Evolutionary conservation across 495 filamentous ascomycete species (phyloP), one percentile per base, ranked within the genome.

Genomic region (Hamigera avellanea): DNA sequence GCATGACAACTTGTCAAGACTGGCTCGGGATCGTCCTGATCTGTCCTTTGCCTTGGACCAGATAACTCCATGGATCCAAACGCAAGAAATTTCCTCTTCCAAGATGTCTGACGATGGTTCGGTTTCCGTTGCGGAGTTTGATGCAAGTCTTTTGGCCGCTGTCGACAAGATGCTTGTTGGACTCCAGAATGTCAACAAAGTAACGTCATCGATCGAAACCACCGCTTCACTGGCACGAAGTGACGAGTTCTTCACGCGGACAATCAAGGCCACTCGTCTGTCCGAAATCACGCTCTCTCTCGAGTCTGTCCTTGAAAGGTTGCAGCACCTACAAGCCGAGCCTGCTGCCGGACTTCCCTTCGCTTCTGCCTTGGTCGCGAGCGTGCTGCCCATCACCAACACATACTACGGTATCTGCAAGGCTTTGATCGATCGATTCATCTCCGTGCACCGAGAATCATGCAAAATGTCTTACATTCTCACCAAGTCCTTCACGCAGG

Each of bases 401-500:
- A 79, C 85, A 46, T 98, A 87, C 46, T 62, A 63, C 25, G 53
- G 65, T 15, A 76, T 78, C 15, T 78, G 75, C 49, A 48, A 63
- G 13, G 58, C 69, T 12, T 46, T 73, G 17, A 45, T 82, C 3
- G 43, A 56, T 9, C 56, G 67, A 12, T 76, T 75, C 49, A 50
- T 69, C 2, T 56, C 61, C 8, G 61, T 82, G 3, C 81, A 95
- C 47, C 59, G 67, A 13, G 67, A 79, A 18, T 74, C 76, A 2
- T 86, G 79, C 54, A 83, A 81, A 39, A 68, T 88, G 32, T 74
- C 80, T 0, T 80, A 79, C 46, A 71, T 78, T 7, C 70, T 96
- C 27, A 69, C 79, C 17, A 81, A 80, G 27, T 75, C 75, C 0
- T 91, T 95, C 41, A 71, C 69, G 3, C 76, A 83, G 33, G 66